Evolutionary conservation across 2,329 filamentous ascomycete species (phyloP).

Genomic region (Ampelomyces quisqualis): DNA sequence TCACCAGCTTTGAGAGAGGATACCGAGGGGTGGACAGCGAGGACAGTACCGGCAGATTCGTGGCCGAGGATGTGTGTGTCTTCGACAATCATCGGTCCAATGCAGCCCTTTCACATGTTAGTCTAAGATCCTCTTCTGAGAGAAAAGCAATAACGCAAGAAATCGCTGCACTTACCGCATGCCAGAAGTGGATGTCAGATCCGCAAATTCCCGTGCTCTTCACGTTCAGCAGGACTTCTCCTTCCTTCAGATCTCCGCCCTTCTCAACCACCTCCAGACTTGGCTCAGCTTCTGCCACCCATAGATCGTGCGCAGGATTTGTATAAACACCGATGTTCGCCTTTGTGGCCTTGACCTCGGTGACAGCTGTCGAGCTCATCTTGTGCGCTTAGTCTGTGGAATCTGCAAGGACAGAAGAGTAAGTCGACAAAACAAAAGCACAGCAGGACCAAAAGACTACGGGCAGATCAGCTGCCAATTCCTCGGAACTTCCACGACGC

Average conservation of each 20-base stretch:
- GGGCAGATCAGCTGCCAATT: constrained; percentile 2
- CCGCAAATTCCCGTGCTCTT: constrained; percentile 97
- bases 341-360: constrained; percentile 60
- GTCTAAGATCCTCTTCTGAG: no score
- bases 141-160: no score
- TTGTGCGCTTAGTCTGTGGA: constrained; percentile 7
- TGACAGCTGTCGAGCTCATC: constrained; percentile 38
- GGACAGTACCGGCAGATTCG: constrained; percentile 80
- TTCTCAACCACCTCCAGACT: constrained; percentile 71
- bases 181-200: constrained; percentile 97
- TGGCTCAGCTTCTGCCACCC: constrained; percentile 78
- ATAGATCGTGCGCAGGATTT: constrained; percentile 87
- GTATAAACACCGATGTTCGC: constrained; percentile 95
- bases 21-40: constrained; percentile 80
- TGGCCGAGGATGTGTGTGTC: constrained; percentile 91
- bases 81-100: constrained; percentile 91
- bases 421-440: not conserved
- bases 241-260: constrained; percentile 68
- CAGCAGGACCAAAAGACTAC: not conserved
- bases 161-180: constrained; percentile 60
- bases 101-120: no score
- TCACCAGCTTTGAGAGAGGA: constrained; percentile 78
- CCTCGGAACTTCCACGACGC: constrained; percentile 4
- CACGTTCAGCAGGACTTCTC: constrained; percentile 84
- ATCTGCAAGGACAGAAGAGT: not conserved